Evolutionary conservation across 352 stramenopile genomes (phyloP).

Genomic region (Globisporangium lucens): DNA sequence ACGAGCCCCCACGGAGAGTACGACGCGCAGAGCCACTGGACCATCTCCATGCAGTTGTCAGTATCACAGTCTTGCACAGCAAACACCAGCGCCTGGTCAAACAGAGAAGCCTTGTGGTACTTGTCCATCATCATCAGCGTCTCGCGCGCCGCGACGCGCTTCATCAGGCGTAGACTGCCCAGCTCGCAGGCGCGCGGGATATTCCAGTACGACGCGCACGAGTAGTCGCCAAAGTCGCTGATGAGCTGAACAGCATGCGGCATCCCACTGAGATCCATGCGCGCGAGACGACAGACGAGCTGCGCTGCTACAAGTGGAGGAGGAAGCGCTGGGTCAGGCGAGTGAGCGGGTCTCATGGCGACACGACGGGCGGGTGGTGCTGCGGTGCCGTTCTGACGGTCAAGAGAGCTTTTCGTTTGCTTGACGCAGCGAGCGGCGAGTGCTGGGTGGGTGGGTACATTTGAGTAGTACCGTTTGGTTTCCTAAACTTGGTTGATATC

Average conservation of each 20-base stretch:
- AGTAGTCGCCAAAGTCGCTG: conserved; percentile 12
- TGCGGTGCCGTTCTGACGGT: no score
- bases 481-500: no score
- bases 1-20: conserved; percentile 3
- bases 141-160: conserved; percentile 6
- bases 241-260: conserved; percentile 9
- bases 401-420: no score
- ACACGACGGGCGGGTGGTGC: no score
- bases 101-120: not conserved
- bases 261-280: not conserved
- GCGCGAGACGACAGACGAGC: conserved; percentile 2
- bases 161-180: conserved; percentile 1
- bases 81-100: not conserved
- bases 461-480: no score
- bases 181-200: conserved; percentile 2
- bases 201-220: not conserved
- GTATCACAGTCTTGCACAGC: not conserved
- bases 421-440: no score
- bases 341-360: not conserved
- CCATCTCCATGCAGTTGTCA: not conserved
- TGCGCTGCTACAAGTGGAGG: not conserved
- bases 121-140: not conserved
- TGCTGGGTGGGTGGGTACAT: no score
- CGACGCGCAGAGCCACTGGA: conserved; percentile 9
- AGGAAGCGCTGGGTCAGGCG: not conserved